Evolutionary conservation across 1,284 basidiomycete species (phyloP), one percentile per base, ranked within the genome.

Genomic region (Uromyces viciae-fabae): DNA sequence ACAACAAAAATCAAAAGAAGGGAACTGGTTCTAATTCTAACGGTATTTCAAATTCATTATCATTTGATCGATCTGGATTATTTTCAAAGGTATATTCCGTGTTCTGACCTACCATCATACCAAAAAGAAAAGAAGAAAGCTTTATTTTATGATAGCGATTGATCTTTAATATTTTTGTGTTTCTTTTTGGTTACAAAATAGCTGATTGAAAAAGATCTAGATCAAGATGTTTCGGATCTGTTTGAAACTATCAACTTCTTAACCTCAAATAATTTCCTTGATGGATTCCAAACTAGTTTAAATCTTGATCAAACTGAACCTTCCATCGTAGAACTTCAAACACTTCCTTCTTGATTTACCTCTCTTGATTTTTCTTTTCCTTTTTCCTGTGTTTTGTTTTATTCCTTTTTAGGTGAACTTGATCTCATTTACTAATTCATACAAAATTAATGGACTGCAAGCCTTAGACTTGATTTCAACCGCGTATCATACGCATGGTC

Each of bases 171-270:
- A 15, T 31, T 33, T 33, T 60, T 7, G 25, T 52, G 17, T 33
- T 42, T 33, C 28, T 25, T 46, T 25, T 43, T 71, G 9, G 33
- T 5, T 9, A 43, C 11, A 60, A 3, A 66, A 66, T 5, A 77
- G 75, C 54, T 77, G 40, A 66, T 77, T 19, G 75, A 77, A 52
- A 64, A 77, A 28, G 75, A 77, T 28, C 31, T 77, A 8, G 33
- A 77, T 38, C 75, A 77, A 68, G 75, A 77, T 25, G 42, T 77
- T 22, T 46, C 60, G 11, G 75, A 77, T 56, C 43, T 77, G 31
- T 17, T 31, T 25, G 46, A 60, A 1, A 43, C 68, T 4, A 77
- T 77, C 25, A 49, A 68, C 9, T 77, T 77, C n/a, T 31, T 77
- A 25, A 49, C 31, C 36, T 42, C 43, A 8, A 77, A 77, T 49